Evolutionary conservation across 129 eudicot genomes (phyloP).

Genomic region (Rutidosis leptorrhynchoides): DNA sequence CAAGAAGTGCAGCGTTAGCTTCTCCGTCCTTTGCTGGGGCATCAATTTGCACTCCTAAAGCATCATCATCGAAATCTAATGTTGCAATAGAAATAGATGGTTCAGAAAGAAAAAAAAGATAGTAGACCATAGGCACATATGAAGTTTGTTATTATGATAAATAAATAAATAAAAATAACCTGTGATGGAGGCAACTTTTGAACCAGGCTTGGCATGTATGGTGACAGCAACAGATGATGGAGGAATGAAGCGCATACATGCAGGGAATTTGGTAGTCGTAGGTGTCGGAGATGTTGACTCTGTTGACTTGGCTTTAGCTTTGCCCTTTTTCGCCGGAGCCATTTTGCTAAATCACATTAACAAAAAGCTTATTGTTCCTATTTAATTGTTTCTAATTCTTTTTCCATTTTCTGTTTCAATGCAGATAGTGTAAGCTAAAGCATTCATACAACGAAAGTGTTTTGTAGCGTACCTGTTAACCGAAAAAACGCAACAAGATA

Average conservation of each 20-base stretch:
- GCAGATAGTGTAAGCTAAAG: not conserved
- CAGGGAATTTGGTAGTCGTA: conserved; percentile 46
- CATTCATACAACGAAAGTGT: no score
- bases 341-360: conserved; percentile 24
- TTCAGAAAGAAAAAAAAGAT: not conserved
- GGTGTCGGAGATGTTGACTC: conserved; percentile 39
- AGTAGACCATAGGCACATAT: not conserved
- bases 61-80: conserved; percentile 70
- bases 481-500: not conserved
- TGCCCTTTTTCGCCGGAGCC: conserved; percentile 70
- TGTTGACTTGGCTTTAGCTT: conserved; percentile 45
- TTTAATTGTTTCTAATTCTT: not conserved
- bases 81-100: not conserved
- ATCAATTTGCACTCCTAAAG: conserved; percentile 89
- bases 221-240: conserved; percentile 85
- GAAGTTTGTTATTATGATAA: not conserved
- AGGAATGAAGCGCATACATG: conserved; percentile 59
- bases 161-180: conserved; percentile 33
- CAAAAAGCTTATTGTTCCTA: not conserved
- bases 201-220: conserved; percentile 96
- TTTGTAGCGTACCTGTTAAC: not conserved
- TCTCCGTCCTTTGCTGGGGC: conserved; percentile 98
- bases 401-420: not conserved
- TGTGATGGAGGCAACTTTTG: conserved; percentile 80
- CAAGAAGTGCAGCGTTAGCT: conserved; percentile 93